Evolutionary conservation across 164 flowering plant species (phyloP).

Genomic region (Vitis rotundifolia): DNA sequence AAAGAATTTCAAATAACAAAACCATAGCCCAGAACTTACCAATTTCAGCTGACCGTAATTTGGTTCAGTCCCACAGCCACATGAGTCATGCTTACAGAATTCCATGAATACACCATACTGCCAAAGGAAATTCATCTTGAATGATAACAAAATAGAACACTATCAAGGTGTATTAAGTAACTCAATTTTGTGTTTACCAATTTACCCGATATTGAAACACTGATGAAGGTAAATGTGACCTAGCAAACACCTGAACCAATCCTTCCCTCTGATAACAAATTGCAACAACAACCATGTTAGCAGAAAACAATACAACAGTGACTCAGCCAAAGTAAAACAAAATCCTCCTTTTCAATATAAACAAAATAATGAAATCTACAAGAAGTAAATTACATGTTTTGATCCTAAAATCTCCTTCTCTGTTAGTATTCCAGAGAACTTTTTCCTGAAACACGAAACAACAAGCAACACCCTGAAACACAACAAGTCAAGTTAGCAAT

Average conservation of each 20-base stretch:
- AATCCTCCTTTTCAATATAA: not conserved
- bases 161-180: not conserved
- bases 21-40: slow-evolving; percentile 38
- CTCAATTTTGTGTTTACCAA: slow-evolving; percentile 20
- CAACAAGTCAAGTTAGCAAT: slow-evolving; percentile 9
- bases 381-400: slow-evolving; percentile 52
- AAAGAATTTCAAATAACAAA: not conserved
- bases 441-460: slow-evolving; percentile 64
- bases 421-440: slow-evolving; percentile 58
- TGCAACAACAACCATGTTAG: slow-evolving; percentile 33
- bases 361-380: slow-evolving; percentile 1
- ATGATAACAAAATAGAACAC: slow-evolving; percentile 2
- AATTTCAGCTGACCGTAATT: slow-evolving; percentile 39
- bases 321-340: not conserved
- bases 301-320: slow-evolving; percentile 5
- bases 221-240: slow-evolving; percentile 46
- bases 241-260: slow-evolving; percentile 61
- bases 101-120: slow-evolving; percentile 69
- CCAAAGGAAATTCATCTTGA: slow-evolving; percentile 17
- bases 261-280: slow-evolving; percentile 75
- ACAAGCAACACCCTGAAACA: slow-evolving; percentile 71
- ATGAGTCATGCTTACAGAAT: slow-evolving; percentile 57
- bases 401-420: slow-evolving; percentile 83
- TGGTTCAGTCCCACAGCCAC: slow-evolving; percentile 38
- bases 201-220: slow-evolving; percentile 57